phyloP scores from a whole-genome alignment of 2,329 filamentous ascomycete genomes.

The Fusarium sp. region DNA sequence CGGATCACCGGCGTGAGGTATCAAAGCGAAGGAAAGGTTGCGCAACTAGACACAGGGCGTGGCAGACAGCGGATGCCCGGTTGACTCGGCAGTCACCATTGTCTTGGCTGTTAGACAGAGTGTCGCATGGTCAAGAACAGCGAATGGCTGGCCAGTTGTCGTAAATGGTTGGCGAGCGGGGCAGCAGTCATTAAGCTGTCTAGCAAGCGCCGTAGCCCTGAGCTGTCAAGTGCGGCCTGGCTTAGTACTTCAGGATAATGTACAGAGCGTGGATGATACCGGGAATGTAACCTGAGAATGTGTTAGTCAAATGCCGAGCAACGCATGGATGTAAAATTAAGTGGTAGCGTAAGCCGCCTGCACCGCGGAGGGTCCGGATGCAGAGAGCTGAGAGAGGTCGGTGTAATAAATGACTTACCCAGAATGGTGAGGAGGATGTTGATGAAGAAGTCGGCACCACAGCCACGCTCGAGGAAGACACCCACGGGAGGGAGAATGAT shows the following conservation, averaged over 20 bases:
- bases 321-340: neutral
- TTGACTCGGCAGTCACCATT: conserved; percentile 35
- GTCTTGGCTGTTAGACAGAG: conserved; percentile 34
- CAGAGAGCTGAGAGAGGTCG: conserved; percentile 15
- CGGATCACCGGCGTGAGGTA: conserved; percentile 34
- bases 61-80: conserved; percentile 24
- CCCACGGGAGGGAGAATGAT: conserved; percentile 89
- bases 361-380: conserved; percentile 56
- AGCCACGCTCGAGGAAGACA: conserved; percentile 94
- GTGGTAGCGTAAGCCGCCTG: conserved; percentile 13
- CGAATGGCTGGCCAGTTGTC: conserved; percentile 23
- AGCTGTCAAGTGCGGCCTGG: conserved; percentile 23
- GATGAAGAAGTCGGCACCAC: conserved; percentile 87
- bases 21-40: conserved; percentile 33
- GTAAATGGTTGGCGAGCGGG: conserved; percentile 30
- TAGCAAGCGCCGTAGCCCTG: conserved; percentile 25
- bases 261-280: conserved; percentile 95
- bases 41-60: conserved; percentile 26
- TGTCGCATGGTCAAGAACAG: conserved; percentile 21
- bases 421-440: conserved; percentile 90
- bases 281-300: conserved; percentile 67
- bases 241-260: conserved; percentile 90
- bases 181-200: conserved; percentile 20
- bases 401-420: conserved; percentile 54
- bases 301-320: conserved; percentile 29